phyloP scores from a whole-genome alignment of 495 filamentous ascomycete genomes.

The Penicillium chermesinum region DNA sequence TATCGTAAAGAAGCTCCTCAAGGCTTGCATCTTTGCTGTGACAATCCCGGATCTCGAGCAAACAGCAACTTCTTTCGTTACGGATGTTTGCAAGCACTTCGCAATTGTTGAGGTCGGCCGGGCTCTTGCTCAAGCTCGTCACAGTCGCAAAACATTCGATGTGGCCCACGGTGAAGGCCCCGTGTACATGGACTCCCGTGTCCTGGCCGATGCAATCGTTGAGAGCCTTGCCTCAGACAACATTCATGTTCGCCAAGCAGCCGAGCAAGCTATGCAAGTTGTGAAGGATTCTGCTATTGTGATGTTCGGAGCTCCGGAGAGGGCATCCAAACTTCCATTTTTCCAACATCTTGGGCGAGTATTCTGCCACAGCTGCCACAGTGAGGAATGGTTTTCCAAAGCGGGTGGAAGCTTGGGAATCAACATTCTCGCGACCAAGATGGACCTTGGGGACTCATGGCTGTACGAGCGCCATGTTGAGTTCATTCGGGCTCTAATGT shows the following conservation, averaged over 20 bases:
- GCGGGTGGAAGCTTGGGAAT: constrained; percentile 88
- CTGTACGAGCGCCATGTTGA: constrained; percentile 73
- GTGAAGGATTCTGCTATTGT: constrained; percentile 71
- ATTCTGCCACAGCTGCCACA: constrained; percentile 91
- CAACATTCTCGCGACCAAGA: constrained; percentile 67
- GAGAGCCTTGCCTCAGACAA: constrained; percentile 84
- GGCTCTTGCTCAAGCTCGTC: constrained; percentile 69
- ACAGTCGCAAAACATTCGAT: constrained; percentile 68
- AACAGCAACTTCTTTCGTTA: constrained; percentile 65
- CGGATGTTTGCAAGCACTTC: constrained; percentile 82
- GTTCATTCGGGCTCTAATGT: constrained; percentile 79
- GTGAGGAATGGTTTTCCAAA: constrained; percentile 97
- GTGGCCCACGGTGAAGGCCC: constrained; percentile 81
- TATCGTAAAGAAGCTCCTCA: constrained; percentile 77
- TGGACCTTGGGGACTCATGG: constrained; percentile 82
- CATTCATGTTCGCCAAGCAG: constrained; percentile 72
- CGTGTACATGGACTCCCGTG: constrained; percentile 73
- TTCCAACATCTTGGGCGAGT: constrained; percentile 73
- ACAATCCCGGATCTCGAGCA: constrained; percentile 74
- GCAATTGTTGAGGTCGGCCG: constrained; percentile 85
- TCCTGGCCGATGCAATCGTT: constrained; percentile 82
- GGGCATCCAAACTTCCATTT: constrained; percentile 68
- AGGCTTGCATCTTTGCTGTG: constrained; percentile 79
- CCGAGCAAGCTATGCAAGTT: constrained; percentile 66
- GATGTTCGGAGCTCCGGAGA: constrained; percentile 71